Base-by-base conservation (phyloP, 768 basidiomycete genomes). In the Tylopilus cervinicoccineus region DNA sequence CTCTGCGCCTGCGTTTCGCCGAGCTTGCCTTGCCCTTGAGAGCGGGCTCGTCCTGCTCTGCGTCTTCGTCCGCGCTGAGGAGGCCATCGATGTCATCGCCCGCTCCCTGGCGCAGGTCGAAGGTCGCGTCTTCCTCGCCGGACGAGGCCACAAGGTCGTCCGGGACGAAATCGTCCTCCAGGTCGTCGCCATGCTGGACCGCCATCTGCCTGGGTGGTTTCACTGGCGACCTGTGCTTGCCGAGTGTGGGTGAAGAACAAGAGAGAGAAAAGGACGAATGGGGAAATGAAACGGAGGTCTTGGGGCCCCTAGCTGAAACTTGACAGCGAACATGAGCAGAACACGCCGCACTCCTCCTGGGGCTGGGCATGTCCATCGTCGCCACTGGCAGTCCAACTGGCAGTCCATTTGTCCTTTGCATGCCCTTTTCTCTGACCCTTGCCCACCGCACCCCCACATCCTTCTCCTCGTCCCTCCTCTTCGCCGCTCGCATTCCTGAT, bases 131-230 rank as follows among this genome's bases (percentile, higher is more conserved):
- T 52, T 86, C 86, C 38, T 80, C 83, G 11, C 74, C 84, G 0
- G 82, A 84, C 13, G 78, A 68, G 1, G 81, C 83, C 0, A 87
- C 77, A 13, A 79, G 70, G 37, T 84, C 83, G 52, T 93, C 84
- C 27, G 76, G 76, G 43, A 86, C 72, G 61, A 86, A 90, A 54
- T 91, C 86, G 64, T 93, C 91, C 40, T 87, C 88, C 17, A 93
- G 75, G 72, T 89, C 89, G 72, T 93, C 88, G 36, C 84, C 83
- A 52, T 73, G 74, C 67, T 71, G 66, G 38, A 50, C 58, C 59
- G 61, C 67, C 56, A 64, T 62, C 48, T 20, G 17, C 28, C 10
- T 22, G 28, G 19, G 29, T n/a, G n/a, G n/a, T n/a, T n/a, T n/a
- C n/a, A n/a, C n/a, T n/a, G n/a, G n/a, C n/a, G n/a, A n/a, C n/a